Evolutionary conservation across 768 basidiomycete genomes (phyloP), one percentile per base, ranked within the genome.

Genomic region (Krasilnikovozyma curviuscula): DNA sequence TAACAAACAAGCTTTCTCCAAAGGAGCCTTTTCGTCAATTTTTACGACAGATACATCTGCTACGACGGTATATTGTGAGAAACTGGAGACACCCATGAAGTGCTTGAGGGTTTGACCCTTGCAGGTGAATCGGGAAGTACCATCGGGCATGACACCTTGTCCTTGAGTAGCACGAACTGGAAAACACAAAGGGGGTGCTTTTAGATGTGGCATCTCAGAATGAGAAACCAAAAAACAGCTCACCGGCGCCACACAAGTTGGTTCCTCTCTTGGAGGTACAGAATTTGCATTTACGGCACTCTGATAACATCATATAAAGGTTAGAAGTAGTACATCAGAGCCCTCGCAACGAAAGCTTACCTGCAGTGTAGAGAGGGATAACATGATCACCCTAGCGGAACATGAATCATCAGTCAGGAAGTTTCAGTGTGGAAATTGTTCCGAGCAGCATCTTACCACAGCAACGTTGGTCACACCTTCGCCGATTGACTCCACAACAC

Each of bases 21-120:
- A 73, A 8, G 86, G 85, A 1, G 93, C 93, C 52, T 73, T 69
- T 52, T 75, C 71, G 67, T 79, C 78, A 51, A 98, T 78, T 14
- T 84, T 77, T 44, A 97, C 93, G 23, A 98, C 83, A 18, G 89
- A 97, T 38, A 88, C 88, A 55, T 98, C 88, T 39, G 86, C 83
- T 2, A 98, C 86, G 50, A 98, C 93, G 7, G 93, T 93, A 70
- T 97, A 98, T 64, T 97, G 89, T n/a, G 91, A 93, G 70, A 98
- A 98, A 2, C 93, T 91, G 28, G 91, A 97, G 24, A 81, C 85
- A 35, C 93, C 93, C 93, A 97, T 98, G 59, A 98, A 98, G 65
- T 97, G 91, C 61, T 78, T 71, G 57, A 98, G 73, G 39, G 78
- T 71, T 66, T 91, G 68, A 28, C 89, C 93, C 49, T 81, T 82